These are phyloP conservation scores for Dictyostelium brefeldianum DNA, from an alignment of 78 protist genomes.

Conservation along the genomic window DNA sequence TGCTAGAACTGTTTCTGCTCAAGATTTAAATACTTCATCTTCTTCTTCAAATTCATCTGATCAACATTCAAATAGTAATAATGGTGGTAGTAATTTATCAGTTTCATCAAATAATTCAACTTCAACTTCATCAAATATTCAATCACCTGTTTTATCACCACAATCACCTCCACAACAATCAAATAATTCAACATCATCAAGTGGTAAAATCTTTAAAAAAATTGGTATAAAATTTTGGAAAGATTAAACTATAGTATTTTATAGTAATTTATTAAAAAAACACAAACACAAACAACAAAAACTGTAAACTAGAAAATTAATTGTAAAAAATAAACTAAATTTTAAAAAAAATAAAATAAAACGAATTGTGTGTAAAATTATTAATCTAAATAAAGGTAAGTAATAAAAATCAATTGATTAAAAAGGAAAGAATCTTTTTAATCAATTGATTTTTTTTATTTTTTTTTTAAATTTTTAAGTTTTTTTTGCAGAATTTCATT, in stretches of 20 bases:
- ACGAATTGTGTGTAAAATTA: too few relatives aligned
- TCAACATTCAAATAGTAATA: not conserved
- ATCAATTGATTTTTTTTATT: too few relatives aligned
- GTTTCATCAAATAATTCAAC: not conserved
- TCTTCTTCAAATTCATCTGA: not conserved
- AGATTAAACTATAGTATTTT: not conserved
- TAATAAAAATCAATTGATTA: too few relatives aligned
- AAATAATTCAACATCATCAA: not conserved
- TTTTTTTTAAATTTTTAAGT: too few relatives aligned
- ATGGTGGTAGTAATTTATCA: not conserved
- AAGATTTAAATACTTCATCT: slow-evolving; percentile 9
- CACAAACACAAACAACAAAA: too few relatives aligned
- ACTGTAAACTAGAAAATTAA: too few relatives aligned
- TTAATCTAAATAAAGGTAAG: too few relatives aligned
- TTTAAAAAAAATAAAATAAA: too few relatives aligned
- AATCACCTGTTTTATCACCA: not conserved
- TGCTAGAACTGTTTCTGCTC: slow-evolving; percentile 1
- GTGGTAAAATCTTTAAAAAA: slow-evolving; percentile 2
- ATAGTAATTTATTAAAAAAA: too few relatives aligned
- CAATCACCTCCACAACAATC: not conserved
- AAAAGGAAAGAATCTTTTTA: too few relatives aligned
- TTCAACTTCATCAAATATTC: not conserved
- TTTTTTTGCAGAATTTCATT: too few relatives aligned
- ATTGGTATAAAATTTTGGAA: slow-evolving; percentile 25
- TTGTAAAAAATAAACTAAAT: too few relatives aligned